Conservation (phyloP, 1,284 basidiomycete species). For the Trametes hirsuta region DNA sequence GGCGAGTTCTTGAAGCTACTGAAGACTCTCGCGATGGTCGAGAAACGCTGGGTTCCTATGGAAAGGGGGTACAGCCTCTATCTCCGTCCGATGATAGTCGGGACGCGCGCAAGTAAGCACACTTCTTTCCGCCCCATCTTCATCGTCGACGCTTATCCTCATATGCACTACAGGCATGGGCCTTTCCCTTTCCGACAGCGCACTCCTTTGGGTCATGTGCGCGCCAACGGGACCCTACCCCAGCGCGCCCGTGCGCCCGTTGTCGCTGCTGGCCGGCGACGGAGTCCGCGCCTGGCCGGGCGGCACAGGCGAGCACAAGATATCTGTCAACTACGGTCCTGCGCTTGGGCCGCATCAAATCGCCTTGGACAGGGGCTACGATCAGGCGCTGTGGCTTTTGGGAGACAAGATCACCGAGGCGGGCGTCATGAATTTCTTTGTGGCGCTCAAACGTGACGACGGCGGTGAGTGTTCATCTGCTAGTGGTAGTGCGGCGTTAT, state of each 20-base stretch:
- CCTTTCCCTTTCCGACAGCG: constrained; percentile 68
- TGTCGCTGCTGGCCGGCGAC: constrained; percentile 73
- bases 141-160: not conserved
- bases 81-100: constrained; percentile 82
- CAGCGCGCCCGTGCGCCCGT: constrained; percentile 56
- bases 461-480: constrained; percentile 38
- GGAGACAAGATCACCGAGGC: constrained; percentile 46
- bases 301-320: constrained; percentile 68
- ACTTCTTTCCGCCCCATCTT: not conserved
- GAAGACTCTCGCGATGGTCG: constrained; percentile 67
- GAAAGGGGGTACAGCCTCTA: constrained; percentile 76
- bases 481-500: too few relatives aligned
- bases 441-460: constrained; percentile 50
- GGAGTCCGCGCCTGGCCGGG: constrained; percentile 84
- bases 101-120: constrained; percentile 63
- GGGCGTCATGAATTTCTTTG: constrained; percentile 70
- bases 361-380: constrained; percentile 71
- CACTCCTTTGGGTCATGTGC: constrained; percentile 73
- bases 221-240: constrained; percentile 77
- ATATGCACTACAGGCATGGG: constrained; percentile 52
- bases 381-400: constrained; percentile 65
- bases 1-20: constrained; percentile 70
- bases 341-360: constrained; percentile 65
- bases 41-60: constrained; percentile 77
- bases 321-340: constrained; percentile 74